These are phyloP conservation scores for Crotalaria pallida DNA, from an alignment of 306 rosid genomes.

Conservation along the genomic window DNA sequence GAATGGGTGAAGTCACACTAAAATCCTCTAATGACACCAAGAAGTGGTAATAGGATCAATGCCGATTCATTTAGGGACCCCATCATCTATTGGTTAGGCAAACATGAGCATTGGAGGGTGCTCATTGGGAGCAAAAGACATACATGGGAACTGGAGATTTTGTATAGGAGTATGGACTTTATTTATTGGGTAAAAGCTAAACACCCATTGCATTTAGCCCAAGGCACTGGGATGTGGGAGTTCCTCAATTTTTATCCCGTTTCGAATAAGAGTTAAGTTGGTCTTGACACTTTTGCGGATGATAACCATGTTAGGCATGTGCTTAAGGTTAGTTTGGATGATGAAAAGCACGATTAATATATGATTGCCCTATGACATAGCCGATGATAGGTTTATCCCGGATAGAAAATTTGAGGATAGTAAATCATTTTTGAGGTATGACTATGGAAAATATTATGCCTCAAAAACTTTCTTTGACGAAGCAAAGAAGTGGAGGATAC, in stretches of 20 bases:
- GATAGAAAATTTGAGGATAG: conserved; percentile 32
- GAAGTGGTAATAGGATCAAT: conserved; percentile 37
- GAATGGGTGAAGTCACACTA: conserved; percentile 60
- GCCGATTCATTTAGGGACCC: conserved; percentile 78
- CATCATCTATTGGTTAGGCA: conserved; percentile 73
- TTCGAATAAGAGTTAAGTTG: background rate
- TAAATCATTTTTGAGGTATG: conserved; percentile 48
- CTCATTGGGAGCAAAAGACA: conserved; percentile 48
- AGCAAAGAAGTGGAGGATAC: conserved; percentile 47
- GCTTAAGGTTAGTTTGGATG: conserved; percentile 61
- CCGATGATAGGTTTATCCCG: conserved; percentile 46
- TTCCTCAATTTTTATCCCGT: conserved; percentile 84
- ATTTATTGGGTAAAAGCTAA: conserved; percentile 46
- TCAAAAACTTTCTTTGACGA: conserved; percentile 76
- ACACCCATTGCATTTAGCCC: conserved; percentile 50
- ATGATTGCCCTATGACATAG: conserved; percentile 48
- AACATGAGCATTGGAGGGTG: conserved; percentile 53
- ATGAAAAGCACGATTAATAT: conserved; percentile 67
- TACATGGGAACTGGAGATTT: conserved; percentile 49
- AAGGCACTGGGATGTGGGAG: conserved; percentile 82
- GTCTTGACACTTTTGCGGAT: conserved; percentile 43
- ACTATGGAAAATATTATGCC: conserved; percentile 83
- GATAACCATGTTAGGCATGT: conserved; percentile 52
- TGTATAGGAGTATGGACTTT: conserved; percentile 59
- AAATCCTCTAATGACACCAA: conserved; percentile 67